A percentile compares a stretch with the other conserved stretches of the same genome.
Evolutionary conservation across 2,329 filamentous ascomycete species (phyloP).

Genomic region (Fusarium praegraminearum): DNA sequence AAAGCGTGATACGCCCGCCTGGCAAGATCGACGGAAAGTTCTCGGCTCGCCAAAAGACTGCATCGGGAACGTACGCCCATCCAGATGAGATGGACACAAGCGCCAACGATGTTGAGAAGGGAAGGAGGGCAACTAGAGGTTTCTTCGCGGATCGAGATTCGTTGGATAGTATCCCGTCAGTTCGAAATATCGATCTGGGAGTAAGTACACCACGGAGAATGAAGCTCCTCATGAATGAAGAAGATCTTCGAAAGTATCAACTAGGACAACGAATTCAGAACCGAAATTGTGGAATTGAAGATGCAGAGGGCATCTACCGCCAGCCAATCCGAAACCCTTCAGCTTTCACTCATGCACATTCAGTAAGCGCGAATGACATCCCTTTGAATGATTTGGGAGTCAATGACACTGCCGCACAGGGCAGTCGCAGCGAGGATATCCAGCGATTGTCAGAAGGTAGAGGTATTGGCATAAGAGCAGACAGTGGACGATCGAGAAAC

Average conservation of each 20-base stretch:
- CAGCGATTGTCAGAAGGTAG: constrained; percentile 1
- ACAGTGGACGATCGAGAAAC: not conserved
- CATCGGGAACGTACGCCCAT: constrained; percentile 77
- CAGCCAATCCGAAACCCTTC: not conserved
- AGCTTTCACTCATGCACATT: constrained; percentile 19
- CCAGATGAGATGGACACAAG: constrained; percentile 66
- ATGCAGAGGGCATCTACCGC: not conserved
- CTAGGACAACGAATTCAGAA: constrained; percentile 62
- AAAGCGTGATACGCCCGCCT: constrained; percentile 76
- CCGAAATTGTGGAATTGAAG: constrained; percentile 2
- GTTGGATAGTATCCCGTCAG: constrained; percentile 73
- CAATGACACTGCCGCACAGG: constrained; percentile 12
- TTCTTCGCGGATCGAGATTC: constrained; percentile 62
- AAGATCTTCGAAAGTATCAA: constrained; percentile 80
- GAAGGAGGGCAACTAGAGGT: not conserved
- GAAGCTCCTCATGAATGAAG: constrained; percentile 81
- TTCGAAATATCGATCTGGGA: constrained; percentile 67
- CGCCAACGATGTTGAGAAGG: constrained; percentile 49
- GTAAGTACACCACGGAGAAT: constrained; percentile 76
- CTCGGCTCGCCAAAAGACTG: constrained; percentile 74
- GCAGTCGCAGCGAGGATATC: not conserved
- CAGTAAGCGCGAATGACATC: not conserved
- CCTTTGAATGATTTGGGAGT: not conserved
- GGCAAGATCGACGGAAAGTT: constrained; percentile 83
- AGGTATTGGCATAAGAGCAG: not conserved